Conservation (phyloP, 2,329 filamentous ascomycete genomes). For the Drechslerella stenobrocha region DNA sequence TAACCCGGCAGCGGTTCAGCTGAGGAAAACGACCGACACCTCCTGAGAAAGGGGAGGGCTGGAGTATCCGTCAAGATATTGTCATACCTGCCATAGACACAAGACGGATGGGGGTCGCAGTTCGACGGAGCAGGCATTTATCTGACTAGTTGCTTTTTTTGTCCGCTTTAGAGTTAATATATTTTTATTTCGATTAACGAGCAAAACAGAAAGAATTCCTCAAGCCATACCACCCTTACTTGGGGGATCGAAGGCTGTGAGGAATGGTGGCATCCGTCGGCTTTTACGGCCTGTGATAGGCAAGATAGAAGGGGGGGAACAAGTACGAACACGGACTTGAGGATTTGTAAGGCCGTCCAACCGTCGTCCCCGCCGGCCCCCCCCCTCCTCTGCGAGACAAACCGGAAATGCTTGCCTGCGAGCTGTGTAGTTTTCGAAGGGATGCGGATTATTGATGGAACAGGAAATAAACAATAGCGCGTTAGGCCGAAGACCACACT, state of each 20-base stretch:
- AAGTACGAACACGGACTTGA: conserved; percentile 26
- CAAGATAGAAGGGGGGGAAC: conserved; percentile 24
- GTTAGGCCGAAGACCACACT: neutral
- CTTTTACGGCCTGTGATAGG: conserved; percentile 31
- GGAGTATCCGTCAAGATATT: conserved; percentile 13
- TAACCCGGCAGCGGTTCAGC: conserved; percentile 22
- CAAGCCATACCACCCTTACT: conserved; percentile 4
- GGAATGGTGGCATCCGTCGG: conserved; percentile 19
- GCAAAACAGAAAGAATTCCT: neutral
- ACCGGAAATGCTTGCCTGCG: conserved; percentile 17
- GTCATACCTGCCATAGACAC: conserved; percentile 16
- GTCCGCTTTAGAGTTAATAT: neutral
- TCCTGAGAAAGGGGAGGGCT: conserved; percentile 20
- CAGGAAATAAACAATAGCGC: conserved; percentile 23
- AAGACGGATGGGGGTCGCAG: conserved; percentile 5
- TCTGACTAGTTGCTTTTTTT: conserved; percentile 22
- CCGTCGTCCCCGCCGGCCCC: too few species aligned
- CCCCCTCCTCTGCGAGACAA: conserved; percentile 13
- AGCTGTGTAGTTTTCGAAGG: conserved; percentile 19
- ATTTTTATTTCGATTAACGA: neutral
- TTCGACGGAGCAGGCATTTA: conserved; percentile 22
- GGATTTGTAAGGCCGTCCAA: conserved; percentile 20
- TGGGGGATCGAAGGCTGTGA: conserved; percentile 12
- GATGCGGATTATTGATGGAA: conserved; percentile 24
- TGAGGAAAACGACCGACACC: neutral